These are phyloP conservation scores for Mycena capillaripes DNA, from an alignment of 768 basidiomycete genomes.

Conservation along the genomic window DNA sequence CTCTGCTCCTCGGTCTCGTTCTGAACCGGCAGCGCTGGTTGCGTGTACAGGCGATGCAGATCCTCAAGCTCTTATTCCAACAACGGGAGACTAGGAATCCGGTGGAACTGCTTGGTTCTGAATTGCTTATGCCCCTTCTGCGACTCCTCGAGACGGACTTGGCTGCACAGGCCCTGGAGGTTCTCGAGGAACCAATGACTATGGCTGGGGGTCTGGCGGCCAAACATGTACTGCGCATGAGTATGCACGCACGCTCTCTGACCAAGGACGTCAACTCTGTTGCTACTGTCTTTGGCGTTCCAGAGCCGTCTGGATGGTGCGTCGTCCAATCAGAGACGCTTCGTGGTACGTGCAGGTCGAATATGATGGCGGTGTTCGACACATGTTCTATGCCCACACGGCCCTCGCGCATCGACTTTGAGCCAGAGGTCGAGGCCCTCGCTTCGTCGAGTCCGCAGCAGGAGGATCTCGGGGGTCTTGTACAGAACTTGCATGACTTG, in stretches of 20 bases:
- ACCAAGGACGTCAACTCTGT: constrained; percentile 64
- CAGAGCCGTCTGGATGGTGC: constrained; percentile 90
- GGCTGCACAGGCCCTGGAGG: constrained; percentile 88
- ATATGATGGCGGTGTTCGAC: constrained; percentile 89
- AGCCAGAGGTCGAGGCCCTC: constrained; percentile 69
- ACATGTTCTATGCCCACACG: constrained; percentile 81
- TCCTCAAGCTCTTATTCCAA: constrained; percentile 90
- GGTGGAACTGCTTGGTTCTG: constrained; percentile 82
- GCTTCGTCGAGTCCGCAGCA: constrained; percentile 61
- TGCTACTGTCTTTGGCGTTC: constrained; percentile 85
- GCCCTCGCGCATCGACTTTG: constrained; percentile 81
- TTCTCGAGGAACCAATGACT: constrained; percentile 91
- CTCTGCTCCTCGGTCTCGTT: constrained; percentile 87
- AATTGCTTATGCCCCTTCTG: constrained; percentile 91
- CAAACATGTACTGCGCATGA: constrained; percentile 92
- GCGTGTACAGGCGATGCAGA: constrained; percentile 85
- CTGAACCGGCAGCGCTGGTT: constrained; percentile 89
- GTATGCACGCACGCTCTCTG: constrained; percentile 74
- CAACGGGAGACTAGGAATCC: constrained; percentile 84
- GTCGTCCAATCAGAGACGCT: constrained; percentile 76
- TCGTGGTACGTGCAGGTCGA: constrained; percentile 76
- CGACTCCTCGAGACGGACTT: constrained; percentile 91
- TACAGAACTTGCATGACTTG: constrained; percentile 83
- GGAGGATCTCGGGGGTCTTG: constrained; percentile 83
- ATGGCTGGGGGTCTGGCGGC: constrained; percentile 84